Conservation (phyloP, 495 filamentous ascomycete genomes). For the Penicillium daleae region DNA sequence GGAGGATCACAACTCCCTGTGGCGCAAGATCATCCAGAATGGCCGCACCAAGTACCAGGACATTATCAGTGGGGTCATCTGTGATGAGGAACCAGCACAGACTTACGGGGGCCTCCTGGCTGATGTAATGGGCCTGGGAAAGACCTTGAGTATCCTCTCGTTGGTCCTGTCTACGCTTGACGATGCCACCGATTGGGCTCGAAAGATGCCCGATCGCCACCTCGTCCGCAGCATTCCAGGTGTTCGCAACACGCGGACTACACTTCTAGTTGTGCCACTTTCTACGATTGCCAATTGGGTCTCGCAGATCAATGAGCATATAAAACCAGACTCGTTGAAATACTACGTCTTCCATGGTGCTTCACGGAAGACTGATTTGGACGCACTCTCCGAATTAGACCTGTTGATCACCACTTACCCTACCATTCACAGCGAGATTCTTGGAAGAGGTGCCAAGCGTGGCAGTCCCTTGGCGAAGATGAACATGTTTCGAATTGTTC, state of each 20-base stretch:
- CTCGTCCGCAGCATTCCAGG: slow-evolving; percentile 48
- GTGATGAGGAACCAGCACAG: slow-evolving; percentile 66
- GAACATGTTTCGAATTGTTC: slow-evolving; percentile 92
- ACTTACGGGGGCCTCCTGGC: slow-evolving; percentile 87
- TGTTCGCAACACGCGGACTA: slow-evolving; percentile 71
- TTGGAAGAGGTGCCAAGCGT: slow-evolving; percentile 59
- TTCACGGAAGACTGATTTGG: slow-evolving; percentile 66
- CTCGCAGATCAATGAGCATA: slow-evolving; percentile 81
- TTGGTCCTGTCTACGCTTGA: slow-evolving; percentile 66
- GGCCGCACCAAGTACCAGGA: slow-evolving; percentile 72
- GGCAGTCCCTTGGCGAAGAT: slow-evolving; percentile 72
- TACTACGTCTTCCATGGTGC: slow-evolving; percentile 86
- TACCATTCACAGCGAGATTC: slow-evolving; percentile 79
- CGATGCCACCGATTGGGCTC: slow-evolving; percentile 60
- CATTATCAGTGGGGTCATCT: slow-evolving; percentile 75
- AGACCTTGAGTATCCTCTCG: slow-evolving; percentile 87
- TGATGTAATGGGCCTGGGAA: slow-evolving; percentile 98
- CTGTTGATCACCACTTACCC: slow-evolving; percentile 91
- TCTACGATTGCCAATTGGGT: slow-evolving; percentile 93
- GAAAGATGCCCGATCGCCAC: slow-evolving; percentile 26
- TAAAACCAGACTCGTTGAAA: slow-evolving; percentile 60
- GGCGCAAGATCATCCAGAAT: slow-evolving; percentile 58
- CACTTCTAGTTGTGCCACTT: slow-evolving; percentile 86
- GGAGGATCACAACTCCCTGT: slow-evolving; percentile 70
- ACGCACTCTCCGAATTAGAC: slow-evolving; percentile 72